Evolutionary conservation across 2,329 filamentous ascomycete species (phyloP).

Genomic region (Arachnomyces sp.): DNA sequence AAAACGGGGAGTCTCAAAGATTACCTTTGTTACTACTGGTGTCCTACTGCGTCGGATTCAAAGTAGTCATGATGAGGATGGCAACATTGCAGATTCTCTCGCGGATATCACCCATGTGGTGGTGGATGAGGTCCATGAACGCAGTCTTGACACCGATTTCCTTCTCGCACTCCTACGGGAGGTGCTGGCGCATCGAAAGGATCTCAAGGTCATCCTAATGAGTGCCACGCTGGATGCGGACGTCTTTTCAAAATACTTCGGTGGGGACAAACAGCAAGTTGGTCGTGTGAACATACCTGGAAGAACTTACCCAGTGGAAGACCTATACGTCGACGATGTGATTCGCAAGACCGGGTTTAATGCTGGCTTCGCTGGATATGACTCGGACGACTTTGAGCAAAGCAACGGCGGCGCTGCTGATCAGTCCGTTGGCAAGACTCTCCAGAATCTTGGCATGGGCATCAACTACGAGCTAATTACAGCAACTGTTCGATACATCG

Average conservation of each 20-base stretch:
- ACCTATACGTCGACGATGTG: slow-evolving; percentile 84
- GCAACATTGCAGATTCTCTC: slow-evolving; percentile 68
- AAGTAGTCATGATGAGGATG: slow-evolving; percentile 70
- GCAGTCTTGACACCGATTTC: slow-evolving; percentile 91
- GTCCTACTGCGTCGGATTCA: slow-evolving; percentile 86
- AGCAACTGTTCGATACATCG: slow-evolving; percentile 71
- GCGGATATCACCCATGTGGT: slow-evolving; percentile 90
- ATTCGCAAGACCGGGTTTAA: slow-evolving; percentile 69
- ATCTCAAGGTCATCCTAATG: slow-evolving; percentile 89
- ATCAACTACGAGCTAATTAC: slow-evolving; percentile 88
- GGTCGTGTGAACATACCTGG: slow-evolving; percentile 80
- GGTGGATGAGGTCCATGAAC: slow-evolving; percentile 93
- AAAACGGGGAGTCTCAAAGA: slow-evolving; percentile 63
- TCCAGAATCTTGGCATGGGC: slow-evolving; percentile 65
- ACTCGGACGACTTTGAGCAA: slow-evolving; percentile 27
- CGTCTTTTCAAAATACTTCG: slow-evolving; percentile 79
- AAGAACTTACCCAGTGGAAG: slow-evolving; percentile 79
- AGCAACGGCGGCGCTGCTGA: slow-evolving; percentile 37
- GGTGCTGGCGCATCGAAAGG: slow-evolving; percentile 63
- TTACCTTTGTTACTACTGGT: slow-evolving; percentile 94
- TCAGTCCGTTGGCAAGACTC: slow-evolving; percentile 55
- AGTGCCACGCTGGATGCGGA: slow-evolving; percentile 87
- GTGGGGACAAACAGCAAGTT: slow-evolving; percentile 54
- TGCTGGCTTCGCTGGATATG: slow-evolving; percentile 28
- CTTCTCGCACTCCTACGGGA: slow-evolving; percentile 78